These are phyloP conservation scores for Alternaria gaisen DNA, from an alignment of 2,329 filamentous ascomycete genomes.

Conservation along the genomic window DNA sequence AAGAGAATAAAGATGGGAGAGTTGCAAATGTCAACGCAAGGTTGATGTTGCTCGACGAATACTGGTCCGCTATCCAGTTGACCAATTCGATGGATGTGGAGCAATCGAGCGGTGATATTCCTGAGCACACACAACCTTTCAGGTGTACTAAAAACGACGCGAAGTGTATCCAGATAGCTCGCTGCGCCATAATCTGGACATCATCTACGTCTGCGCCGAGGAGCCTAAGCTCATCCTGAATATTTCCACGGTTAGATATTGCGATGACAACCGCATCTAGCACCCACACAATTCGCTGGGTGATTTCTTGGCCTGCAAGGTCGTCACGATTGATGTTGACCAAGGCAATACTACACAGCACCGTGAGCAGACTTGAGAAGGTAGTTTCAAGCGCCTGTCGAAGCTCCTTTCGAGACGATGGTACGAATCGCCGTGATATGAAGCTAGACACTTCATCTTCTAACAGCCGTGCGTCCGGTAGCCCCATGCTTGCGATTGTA, in stretches of 20 bases:
- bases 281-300: conserved; percentile 31
- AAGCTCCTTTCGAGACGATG: conserved; percentile 37
- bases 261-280: conserved; percentile 37
- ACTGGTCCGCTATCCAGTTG: conserved; percentile 34
- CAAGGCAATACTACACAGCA: conserved; percentile 46
- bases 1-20: conserved; percentile 43
- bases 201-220: conserved; percentile 36
- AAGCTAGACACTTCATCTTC: conserved; percentile 29
- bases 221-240: conserved; percentile 33
- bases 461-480: conserved; percentile 36
- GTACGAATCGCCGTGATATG: conserved; percentile 31
- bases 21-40: conserved; percentile 32
- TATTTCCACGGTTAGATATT: conserved; percentile 35
- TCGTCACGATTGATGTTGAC: conserved; percentile 34
- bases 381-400: conserved; percentile 48
- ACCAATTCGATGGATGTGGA: conserved; percentile 25
- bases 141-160: conserved; percentile 39
- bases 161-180: conserved; percentile 39
- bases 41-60: conserved; percentile 33
- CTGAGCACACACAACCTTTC: conserved; percentile 16
- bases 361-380: conserved; percentile 46
- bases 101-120: conserved; percentile 17
- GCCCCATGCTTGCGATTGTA: conserved; percentile 38
- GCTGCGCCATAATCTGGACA: conserved; percentile 40
- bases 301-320: conserved; percentile 18